Percentiles rank a stretch among this genome's conserved stretches.
These are phyloP conservation scores for Podila clonocystis DNA, from an alignment of 192 early-diverging fungal species.

Conservation along the genomic window DNA sequence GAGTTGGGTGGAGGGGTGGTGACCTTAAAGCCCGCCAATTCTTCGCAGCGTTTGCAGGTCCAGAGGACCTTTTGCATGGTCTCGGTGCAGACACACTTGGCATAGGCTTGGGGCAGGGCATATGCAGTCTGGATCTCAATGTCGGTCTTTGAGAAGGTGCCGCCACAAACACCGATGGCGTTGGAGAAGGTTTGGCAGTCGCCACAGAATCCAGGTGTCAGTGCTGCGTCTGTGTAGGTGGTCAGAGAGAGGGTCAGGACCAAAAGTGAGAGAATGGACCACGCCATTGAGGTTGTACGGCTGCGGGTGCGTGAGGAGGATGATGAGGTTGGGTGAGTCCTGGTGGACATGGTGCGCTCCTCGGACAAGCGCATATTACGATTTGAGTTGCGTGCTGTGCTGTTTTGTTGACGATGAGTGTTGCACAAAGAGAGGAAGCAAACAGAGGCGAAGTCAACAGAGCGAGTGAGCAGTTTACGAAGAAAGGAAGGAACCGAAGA, in stretches of 20 bases:
- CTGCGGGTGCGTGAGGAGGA: neutral
- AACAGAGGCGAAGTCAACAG: neutral
- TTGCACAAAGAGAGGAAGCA: neutral
- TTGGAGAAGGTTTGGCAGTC: conserved; percentile 46
- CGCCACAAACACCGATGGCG: conserved; percentile 37
- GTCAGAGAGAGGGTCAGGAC: conserved; percentile 16
- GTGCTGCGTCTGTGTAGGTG: conserved; percentile 13
- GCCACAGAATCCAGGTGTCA: conserved; percentile 27
- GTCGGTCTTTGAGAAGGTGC: conserved; percentile 19
- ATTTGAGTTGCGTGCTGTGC: neutral
- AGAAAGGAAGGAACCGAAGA: neutral
- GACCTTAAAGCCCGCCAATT: conserved; percentile 3
- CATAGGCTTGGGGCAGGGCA: conserved; percentile 10
- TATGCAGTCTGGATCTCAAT: conserved; percentile 33
- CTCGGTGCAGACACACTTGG: conserved; percentile 30
- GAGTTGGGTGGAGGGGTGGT: conserved; percentile 11
- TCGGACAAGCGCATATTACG: neutral
- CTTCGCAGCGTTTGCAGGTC: conserved; percentile 37
- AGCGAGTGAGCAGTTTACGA: neutral
- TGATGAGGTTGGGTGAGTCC: neutral
- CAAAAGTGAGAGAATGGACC: conserved; percentile 9
- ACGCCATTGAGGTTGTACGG: neutral
- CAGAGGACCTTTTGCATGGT: conserved; percentile 41
- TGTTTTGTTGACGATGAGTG: conserved; percentile 1
- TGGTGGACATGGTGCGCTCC: neutral